Base-by-base conservation (phyloP, 1,139 yeast species). In the Torulaspora pretoriensis region DNA sequence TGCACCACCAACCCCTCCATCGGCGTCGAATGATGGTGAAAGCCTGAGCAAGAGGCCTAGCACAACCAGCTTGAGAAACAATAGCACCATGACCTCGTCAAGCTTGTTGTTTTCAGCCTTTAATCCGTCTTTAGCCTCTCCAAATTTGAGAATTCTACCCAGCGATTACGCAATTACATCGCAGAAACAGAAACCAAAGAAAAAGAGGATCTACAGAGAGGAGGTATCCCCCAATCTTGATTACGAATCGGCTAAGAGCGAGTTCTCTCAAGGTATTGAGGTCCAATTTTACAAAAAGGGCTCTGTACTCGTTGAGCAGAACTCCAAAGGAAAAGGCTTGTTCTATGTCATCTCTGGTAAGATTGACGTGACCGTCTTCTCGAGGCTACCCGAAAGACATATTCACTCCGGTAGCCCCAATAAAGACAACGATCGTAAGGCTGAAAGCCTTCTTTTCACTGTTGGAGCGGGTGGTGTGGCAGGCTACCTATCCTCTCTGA, bases 401-500 rank as follows among this genome's bases (percentile, higher is more conserved):
- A 17, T 28, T 2, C 19, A 17, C 24, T 14, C 16, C 3, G 32
- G 14, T 29, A 13, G 29, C 10, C 32, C 27, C 8, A 35, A 35
- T 3, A 67, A 51, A 49, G 48, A 50, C 19, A 43, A 49, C 2
- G 36, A 17, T 10, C 31, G 59, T 13, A 56, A 54, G 7, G 55
- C 55, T 4, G 75, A 74, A 43, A 69, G 69, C 33, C 64, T 65
- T 16, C 63, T 86, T 2, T 83, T 81, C 55, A 73, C 80, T 0
- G 82, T 88, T 1, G 68, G 74, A 26, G 72, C 83, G 3, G 97
- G 97, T 4, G 95, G 95, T 1, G 65, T 92, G 14, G 94, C 94
- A 0, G 97, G 98, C 0, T 90, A 87, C 59, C 66, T 90, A 42
- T 87, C 95, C 2, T 77, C 95, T 0, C 68, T 89, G 13, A 76